These are phyloP conservation scores for Phytophthora hybrid DNA, from an alignment of 352 stramenopile genomes.

Conservation along the genomic window DNA sequence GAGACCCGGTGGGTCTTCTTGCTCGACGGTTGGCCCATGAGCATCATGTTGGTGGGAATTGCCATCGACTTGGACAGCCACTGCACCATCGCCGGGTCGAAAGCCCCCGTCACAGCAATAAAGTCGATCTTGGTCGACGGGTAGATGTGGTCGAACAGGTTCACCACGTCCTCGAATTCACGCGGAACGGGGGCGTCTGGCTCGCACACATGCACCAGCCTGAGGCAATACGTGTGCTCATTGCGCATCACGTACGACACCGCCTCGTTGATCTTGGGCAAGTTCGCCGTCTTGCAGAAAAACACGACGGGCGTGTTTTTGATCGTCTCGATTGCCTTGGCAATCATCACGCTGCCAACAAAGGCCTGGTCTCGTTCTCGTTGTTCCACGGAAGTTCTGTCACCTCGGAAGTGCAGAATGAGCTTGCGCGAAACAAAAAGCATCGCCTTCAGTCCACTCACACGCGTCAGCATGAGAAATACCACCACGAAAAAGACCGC, in stretches of 20 bases:
- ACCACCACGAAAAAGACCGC: conserved; percentile 51
- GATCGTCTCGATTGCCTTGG: conserved; percentile 79
- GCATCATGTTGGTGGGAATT: conserved; percentile 91
- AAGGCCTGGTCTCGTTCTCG: conserved; percentile 36
- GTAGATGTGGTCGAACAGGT: conserved; percentile 91
- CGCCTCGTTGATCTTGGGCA: conserved; percentile 93
- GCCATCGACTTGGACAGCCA: conserved; percentile 76
- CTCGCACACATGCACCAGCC: conserved; percentile 83
- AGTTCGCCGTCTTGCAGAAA: conserved; percentile 89
- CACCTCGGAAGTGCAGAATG: conserved; percentile 32
- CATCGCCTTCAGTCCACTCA: conserved; percentile 57
- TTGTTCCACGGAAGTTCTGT: conserved; percentile 20
- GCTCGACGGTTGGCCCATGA: conserved; percentile 86
- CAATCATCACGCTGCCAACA: conserved; percentile 61
- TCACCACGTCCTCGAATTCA: conserved; percentile 62
- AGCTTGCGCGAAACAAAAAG: conserved; percentile 61
- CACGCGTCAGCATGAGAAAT: conserved; percentile 69
- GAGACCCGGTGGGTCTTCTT: conserved; percentile 83
- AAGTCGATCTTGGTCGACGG: conserved; percentile 91
- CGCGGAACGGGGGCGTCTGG: conserved; percentile 34
- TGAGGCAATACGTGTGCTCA: conserved; percentile 88
- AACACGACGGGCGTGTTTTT: conserved; percentile 91
- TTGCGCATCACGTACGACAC: conserved; percentile 92
- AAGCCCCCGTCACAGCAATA: conserved; percentile 76
- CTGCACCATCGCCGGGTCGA: conserved; percentile 83